Evolutionary conservation across 331 rosid genomes (phyloP).

Genomic region (Erythrophleum ivorense): DNA sequence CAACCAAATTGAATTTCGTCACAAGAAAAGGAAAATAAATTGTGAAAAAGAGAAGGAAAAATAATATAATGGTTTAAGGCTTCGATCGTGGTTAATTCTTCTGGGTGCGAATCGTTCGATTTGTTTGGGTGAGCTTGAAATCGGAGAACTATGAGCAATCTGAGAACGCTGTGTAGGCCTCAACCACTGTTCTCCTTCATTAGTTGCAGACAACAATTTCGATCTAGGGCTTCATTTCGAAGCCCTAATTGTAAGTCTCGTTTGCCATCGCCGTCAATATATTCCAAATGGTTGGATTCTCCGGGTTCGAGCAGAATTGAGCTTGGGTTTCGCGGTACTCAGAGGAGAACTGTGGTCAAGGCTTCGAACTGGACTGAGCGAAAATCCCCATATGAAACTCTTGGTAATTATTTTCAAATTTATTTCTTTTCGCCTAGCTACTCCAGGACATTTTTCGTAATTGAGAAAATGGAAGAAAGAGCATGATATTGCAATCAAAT

Average conservation of each 20-base stretch:
- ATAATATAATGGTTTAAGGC: neutral
- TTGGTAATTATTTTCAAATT: conserved; percentile 54
- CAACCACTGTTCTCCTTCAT: conserved; percentile 65
- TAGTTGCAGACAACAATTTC: conserved; percentile 59
- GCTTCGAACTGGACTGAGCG: conserved; percentile 79
- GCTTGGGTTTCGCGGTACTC: conserved; percentile 63
- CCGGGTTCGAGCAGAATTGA: conserved; percentile 42
- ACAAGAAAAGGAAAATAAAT: neutral
- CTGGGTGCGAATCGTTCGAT: neutral
- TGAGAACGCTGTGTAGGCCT: conserved; percentile 60
- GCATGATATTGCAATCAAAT: neutral
- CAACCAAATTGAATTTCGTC: conserved; percentile 28
- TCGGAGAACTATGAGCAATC: conserved; percentile 59
- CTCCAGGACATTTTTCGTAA: neutral
- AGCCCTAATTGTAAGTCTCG: conserved; percentile 55
- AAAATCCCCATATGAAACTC: conserved; percentile 89
- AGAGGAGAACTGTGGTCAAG: conserved; percentile 66
- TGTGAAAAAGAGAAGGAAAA: neutral
- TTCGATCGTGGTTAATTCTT: neutral
- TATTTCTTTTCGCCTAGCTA: conserved; percentile 24
- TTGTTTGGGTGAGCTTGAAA: conserved; percentile 5
- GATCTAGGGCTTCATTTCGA: conserved; percentile 53
- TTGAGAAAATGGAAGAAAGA: neutral
- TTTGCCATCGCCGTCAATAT: conserved; percentile 38
- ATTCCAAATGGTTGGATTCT: conserved; percentile 52